Evolutionary conservation across 2,329 filamentous ascomycete genomes (phyloP).

Genomic region (Stachybotrys chlorohalonatus): DNA sequence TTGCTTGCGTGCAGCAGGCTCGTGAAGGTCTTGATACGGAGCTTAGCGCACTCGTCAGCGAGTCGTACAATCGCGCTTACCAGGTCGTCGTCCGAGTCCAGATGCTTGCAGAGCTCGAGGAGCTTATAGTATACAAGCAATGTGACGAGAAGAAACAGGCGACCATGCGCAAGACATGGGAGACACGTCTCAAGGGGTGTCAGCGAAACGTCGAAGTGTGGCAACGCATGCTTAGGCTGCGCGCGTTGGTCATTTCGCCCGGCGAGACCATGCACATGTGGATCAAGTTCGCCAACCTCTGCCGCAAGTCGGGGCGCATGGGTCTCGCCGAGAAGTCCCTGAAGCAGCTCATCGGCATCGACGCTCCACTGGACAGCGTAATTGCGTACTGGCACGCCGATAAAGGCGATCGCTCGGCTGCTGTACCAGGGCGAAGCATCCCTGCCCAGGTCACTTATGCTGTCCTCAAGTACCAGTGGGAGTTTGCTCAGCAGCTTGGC

Average conservation of each 20-base stretch:
- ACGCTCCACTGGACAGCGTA: constrained; percentile 51
- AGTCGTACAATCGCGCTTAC: constrained; percentile 97
- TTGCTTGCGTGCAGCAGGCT: constrained; percentile 82
- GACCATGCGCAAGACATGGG: constrained; percentile 91
- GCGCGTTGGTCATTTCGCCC: constrained; percentile 83
- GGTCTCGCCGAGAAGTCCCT: constrained; percentile 93
- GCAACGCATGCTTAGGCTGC: constrained; percentile 94
- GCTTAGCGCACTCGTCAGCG: constrained; percentile 89
- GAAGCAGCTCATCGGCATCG: constrained; percentile 74
- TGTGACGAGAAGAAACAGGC: constrained; percentile 81
- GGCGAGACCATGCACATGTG: constrained; percentile 97
- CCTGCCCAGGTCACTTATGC: constrained; percentile 85
- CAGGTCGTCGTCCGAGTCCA: constrained; percentile 96
- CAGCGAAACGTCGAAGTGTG: constrained; percentile 97
- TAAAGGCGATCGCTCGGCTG: constrained; percentile 7
- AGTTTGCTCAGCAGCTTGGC: constrained; percentile 56
- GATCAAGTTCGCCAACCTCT: constrained; percentile 98
- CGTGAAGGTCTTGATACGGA: constrained; percentile 93
- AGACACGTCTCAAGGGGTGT: constrained; percentile 85
- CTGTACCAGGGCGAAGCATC: constrained; percentile 30
- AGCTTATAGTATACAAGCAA: constrained; percentile 97
- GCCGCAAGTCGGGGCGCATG: constrained; percentile 90
- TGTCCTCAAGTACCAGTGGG: constrained; percentile 97
- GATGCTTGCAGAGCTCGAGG: constrained; percentile 97
- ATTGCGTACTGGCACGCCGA: constrained; percentile 50